Evolutionary conservation across 805 yeast species (phyloP), one percentile per base, ranked within the genome.

Genomic region (Kregervanrija delftensis): DNA sequence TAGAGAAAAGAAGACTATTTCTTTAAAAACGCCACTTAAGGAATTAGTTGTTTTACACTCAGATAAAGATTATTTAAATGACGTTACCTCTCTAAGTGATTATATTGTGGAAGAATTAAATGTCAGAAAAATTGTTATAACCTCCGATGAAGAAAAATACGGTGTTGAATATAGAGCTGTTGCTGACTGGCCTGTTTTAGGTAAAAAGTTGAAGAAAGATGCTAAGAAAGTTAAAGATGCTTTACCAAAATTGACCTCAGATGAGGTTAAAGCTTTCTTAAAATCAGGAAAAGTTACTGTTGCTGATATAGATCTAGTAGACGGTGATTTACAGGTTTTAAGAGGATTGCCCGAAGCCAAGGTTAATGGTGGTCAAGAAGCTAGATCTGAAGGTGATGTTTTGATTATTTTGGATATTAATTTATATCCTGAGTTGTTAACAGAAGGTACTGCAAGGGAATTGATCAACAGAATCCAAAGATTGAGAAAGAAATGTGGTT

Each of bases 161-260:
- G 93, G 90, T 58, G 98, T 93, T 49, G 86, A 83, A 63, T 91
- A 90, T 73, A 79, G 77, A 52, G 97, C 91, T 37, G 95, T 86
- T 65, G 99, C 99, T 40, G 99, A 93, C 72, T 93, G 99, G 99
- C 96, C 98, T 47, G 87, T 89, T 15, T 76, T 93, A 55, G 99
- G 99, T 71, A 93, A 91, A 76, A 93, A 93, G 69, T 78, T 93
- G 67, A 91, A 89, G 80, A 81, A 83, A 63, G 98, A 90, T 58
- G 95, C 86, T 49, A 88, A 86, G 71, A 83, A 79, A 65, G 99
- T 93, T 49, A 95, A 91, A 76, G 95, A 83, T 60, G 98, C 95
- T 13, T 76, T 93, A 56, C 98, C 97, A 51, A 61, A 60, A 9
- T 77, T 93, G 42, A 69, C 91, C 15, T 84, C 97, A 10, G 85